Conservation (phyloP, 2,329 filamentous ascomycete species). For the Penicillium sclerotiorum region DNA sequence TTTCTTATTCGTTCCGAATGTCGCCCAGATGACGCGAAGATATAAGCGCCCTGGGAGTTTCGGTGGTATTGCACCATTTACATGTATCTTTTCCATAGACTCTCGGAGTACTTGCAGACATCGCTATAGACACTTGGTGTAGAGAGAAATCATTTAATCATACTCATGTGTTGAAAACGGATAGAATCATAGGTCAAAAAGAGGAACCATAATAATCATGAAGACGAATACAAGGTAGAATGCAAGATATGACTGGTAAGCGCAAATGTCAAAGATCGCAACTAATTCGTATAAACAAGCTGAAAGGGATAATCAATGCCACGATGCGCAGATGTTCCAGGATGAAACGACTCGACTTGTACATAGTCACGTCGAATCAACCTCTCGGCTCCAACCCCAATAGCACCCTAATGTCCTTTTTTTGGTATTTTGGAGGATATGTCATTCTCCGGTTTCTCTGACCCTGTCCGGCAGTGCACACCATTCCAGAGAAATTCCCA, state of each 20-base stretch:
- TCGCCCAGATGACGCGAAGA: too few relatives aligned
- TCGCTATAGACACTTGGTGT: too few relatives aligned
- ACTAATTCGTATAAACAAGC: constrained; percentile 4
- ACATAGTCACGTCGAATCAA: background rate
- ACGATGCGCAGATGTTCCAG: constrained; percentile 2
- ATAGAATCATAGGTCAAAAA: background rate
- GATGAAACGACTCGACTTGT: background rate
- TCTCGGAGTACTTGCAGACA: too few relatives aligned
- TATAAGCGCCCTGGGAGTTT: too few relatives aligned
- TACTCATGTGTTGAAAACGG: too few relatives aligned
- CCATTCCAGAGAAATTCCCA: constrained; percentile 21
- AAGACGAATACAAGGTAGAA: background rate
- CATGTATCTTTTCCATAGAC: too few relatives aligned
- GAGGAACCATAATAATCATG: background rate
- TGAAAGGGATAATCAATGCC: background rate
- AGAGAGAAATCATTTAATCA: too few relatives aligned
- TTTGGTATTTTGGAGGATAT: background rate
- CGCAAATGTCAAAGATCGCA: constrained; percentile 1
- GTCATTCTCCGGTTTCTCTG: constrained; percentile 9
- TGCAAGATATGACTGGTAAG: background rate
- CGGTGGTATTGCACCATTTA: too few relatives aligned
- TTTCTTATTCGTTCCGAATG: too few relatives aligned
- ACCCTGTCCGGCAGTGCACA: constrained; percentile 27
- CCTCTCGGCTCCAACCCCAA: background rate
- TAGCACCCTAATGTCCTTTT: background rate